These are phyloP conservation scores for Dactylellina parvicollis DNA, from an alignment of 2,329 filamentous ascomycete species.

Conservation along the genomic window DNA sequence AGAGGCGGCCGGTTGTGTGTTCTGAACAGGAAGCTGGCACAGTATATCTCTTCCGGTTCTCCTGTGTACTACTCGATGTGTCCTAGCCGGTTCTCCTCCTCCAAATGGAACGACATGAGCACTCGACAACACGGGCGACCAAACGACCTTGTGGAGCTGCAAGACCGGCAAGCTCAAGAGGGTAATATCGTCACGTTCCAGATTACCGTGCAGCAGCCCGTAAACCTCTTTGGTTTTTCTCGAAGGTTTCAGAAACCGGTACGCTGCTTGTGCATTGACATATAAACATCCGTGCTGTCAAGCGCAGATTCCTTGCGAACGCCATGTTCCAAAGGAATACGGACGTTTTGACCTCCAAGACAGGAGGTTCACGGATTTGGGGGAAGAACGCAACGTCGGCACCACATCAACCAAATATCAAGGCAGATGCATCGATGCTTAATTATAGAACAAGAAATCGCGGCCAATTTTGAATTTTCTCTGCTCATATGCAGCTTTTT, in stretches of 20 bases:
- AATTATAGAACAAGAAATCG: slow-evolving; percentile 42
- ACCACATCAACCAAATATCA: slow-evolving; percentile 25
- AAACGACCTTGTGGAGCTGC: slow-evolving; percentile 16
- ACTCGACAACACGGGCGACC: slow-evolving; percentile 18
- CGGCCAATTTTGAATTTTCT: slow-evolving; percentile 1
- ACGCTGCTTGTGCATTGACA: slow-evolving; percentile 45
- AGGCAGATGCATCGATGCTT: slow-evolving; percentile 27
- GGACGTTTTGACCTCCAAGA: slow-evolving; percentile 53
- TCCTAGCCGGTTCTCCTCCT: slow-evolving; percentile 26
- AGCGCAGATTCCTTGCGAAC: slow-evolving; percentile 30
- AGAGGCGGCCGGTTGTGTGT: slow-evolving; percentile 37
- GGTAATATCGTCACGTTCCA: slow-evolving; percentile 31
- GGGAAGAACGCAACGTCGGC: slow-evolving; percentile 19
- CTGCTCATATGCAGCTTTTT: slow-evolving; percentile 32
- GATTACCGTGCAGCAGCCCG: slow-evolving; percentile 43
- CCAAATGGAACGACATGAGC: slow-evolving; percentile 1
- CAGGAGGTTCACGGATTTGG: slow-evolving; percentile 28
- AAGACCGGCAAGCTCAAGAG: slow-evolving; percentile 21
- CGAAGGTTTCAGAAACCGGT: slow-evolving; percentile 46
- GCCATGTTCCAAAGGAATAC: slow-evolving; percentile 52
- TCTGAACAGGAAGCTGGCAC: slow-evolving; percentile 54
- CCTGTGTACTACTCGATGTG: slow-evolving; percentile 52
- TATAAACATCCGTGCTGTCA: slow-evolving; percentile 50
- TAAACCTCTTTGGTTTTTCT: slow-evolving; percentile 43
- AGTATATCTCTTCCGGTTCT: slow-evolving; percentile 51